Percentiles rank a stretch among this genome's conserved stretches.
phyloP scores from a whole-genome alignment of 306 rosid genomes.

The Betula pendula region DNA sequence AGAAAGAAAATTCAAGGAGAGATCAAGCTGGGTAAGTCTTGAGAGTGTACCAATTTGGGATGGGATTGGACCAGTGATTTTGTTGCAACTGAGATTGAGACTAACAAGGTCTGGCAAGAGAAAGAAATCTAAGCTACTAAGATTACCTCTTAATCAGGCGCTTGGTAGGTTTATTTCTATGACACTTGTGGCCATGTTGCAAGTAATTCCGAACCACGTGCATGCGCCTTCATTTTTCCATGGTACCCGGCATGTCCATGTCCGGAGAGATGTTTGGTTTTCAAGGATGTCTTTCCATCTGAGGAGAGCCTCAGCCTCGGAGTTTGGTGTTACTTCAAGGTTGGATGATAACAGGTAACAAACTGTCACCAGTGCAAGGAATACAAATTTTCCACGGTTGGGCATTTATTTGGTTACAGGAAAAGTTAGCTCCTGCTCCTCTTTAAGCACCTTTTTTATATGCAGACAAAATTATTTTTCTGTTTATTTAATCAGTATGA shows the following conservation, averaged over 20 bases:
- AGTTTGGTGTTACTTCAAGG: background rate
- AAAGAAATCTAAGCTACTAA: background rate
- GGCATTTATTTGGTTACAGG: background rate
- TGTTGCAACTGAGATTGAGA: background rate
- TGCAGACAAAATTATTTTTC: background rate
- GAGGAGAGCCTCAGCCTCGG: background rate
- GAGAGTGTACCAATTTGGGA: background rate
- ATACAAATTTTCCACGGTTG: background rate
- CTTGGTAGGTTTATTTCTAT: background rate
- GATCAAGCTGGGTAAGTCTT: background rate
- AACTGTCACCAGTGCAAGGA: background rate
- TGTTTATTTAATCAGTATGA: too few species aligned
- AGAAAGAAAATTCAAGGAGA: background rate
- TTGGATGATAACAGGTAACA: background rate
- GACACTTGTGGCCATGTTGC: background rate
- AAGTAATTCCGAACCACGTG: background rate
- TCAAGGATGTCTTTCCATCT: background rate
- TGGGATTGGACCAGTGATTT: background rate
- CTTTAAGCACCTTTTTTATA: background rate
- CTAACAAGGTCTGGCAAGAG: background rate
- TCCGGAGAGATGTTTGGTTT: background rate
- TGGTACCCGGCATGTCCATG: background rate
- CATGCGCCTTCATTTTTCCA: background rate
- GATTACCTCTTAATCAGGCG: background rate
- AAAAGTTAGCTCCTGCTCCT: background rate